Evolutionary conservation across 495 filamentous ascomycete species (phyloP).

Genomic region (Viridothelium virens): DNA sequence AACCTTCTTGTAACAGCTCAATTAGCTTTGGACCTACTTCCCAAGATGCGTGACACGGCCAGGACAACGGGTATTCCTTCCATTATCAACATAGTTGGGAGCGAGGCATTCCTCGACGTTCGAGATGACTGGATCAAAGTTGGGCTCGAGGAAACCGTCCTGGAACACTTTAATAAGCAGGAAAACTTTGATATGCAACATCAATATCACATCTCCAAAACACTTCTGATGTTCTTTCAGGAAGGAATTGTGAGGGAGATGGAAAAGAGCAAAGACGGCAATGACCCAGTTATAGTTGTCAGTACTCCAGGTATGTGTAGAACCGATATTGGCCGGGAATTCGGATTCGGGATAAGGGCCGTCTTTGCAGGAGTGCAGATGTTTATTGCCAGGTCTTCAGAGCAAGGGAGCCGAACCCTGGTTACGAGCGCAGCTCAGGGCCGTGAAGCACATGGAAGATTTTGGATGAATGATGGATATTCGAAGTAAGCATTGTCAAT

Average conservation of each 20-base stretch:
- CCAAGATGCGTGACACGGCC: constrained; percentile 29
- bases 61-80: constrained; percentile 17
- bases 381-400: background rate
- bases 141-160: background rate
- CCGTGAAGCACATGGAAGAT: background rate
- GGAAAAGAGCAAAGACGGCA: background rate
- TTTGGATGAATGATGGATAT: background rate
- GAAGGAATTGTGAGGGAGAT: constrained; percentile 3
- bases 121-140: constrained; percentile 4
- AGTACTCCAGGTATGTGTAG: background rate
- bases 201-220: constrained; percentile 19
- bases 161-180: constrained; percentile 15
- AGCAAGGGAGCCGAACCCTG: background rate
- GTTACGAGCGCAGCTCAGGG: background rate
- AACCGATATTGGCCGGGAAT: background rate
- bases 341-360: background rate
- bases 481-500: background rate
- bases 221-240: constrained; percentile 17
- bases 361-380: background rate
- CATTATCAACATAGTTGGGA: constrained; percentile 21
- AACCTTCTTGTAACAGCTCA: constrained; percentile 53
- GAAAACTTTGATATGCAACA: background rate
- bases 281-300: background rate
- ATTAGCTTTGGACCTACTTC: constrained; percentile 49
- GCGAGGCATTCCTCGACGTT: background rate